Percentiles rank a stretch among this genome's conserved stretches.
These are phyloP conservation scores for Diplodia seriata DNA, from an alignment of 2,329 filamentous ascomycete genomes.

Conservation along the genomic window DNA sequence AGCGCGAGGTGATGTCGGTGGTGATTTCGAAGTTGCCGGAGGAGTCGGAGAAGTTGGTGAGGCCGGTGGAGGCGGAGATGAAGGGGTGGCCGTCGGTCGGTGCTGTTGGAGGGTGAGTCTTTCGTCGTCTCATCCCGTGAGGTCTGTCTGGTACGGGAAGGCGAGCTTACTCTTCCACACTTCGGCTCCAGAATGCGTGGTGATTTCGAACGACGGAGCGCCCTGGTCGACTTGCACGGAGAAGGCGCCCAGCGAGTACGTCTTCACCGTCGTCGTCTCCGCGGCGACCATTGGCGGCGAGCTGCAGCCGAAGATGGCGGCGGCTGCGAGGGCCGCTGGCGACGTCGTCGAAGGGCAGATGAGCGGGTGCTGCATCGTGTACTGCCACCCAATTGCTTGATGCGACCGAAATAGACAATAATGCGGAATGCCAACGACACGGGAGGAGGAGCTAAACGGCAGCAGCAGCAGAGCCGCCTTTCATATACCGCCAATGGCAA, in stretches of 20 bases:
- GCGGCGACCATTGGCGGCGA: not conserved
- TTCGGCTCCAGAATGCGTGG: slow-evolving; percentile 5
- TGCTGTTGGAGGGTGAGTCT: not conserved
- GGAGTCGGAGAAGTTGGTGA: slow-evolving; percentile 30
- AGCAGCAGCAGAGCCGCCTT: slow-evolving; percentile 19
- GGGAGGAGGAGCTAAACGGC: not conserved
- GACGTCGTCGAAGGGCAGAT: slow-evolving; percentile 13
- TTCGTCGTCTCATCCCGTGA: not conserved
- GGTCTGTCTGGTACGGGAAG: not conserved
- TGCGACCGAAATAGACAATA: not conserved
- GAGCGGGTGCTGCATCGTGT: slow-evolving; percentile 23
- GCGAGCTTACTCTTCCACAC: slow-evolving; percentile 26
- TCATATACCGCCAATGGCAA: not conserved
- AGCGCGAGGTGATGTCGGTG: not conserved
- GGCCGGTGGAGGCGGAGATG: slow-evolving; percentile 28
- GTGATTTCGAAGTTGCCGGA: slow-evolving; percentile 33
- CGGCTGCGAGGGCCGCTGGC: slow-evolving; percentile 10
- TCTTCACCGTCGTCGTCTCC: not conserved
- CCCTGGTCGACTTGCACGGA: slow-evolving; percentile 10
- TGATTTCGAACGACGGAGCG: slow-evolving; percentile 6
- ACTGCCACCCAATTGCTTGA: not conserved
- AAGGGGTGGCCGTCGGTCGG: slow-evolving; percentile 17
- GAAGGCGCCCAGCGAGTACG: slow-evolving; percentile 16
- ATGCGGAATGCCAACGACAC: not conserved
- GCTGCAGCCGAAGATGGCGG: slow-evolving; percentile 17